phyloP scores from a whole-genome alignment of 495 filamentous ascomycete species.

The Penicillium dipodomyicola region DNA sequence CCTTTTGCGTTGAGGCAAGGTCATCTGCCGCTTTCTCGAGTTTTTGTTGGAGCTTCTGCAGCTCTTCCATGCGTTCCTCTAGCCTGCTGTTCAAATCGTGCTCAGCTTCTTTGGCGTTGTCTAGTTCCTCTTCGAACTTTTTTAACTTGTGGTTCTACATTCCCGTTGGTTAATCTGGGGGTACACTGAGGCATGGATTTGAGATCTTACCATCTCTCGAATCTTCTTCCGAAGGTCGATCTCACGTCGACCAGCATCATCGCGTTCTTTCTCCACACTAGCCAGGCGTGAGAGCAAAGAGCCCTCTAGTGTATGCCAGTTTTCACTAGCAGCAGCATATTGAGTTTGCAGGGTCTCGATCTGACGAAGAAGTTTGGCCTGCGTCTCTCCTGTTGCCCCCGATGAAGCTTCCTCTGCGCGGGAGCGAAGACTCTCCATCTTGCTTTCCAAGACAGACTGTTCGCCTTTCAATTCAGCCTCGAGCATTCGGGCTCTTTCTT shows the following conservation, averaged over 20 bases:
- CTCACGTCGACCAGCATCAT: slow-evolving; percentile 81
- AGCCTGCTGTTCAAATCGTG: slow-evolving; percentile 58
- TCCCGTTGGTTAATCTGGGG: slow-evolving; percentile 13
- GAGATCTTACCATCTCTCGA: slow-evolving; percentile 68
- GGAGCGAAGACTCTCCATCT: slow-evolving; percentile 81
- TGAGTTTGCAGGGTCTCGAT: slow-evolving; percentile 95
- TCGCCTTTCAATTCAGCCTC: slow-evolving; percentile 84
- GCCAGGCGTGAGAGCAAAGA: slow-evolving; percentile 71
- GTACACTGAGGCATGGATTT: neutral
- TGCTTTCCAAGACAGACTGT: slow-evolving; percentile 76
- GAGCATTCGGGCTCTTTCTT: slow-evolving; percentile 63
- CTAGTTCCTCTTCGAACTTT: slow-evolving; percentile 78
- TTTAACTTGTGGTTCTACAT: slow-evolving; percentile 69
- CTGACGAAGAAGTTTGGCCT: slow-evolving; percentile 87
- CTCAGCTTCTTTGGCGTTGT: slow-evolving; percentile 62
- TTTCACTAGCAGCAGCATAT: slow-evolving; percentile 89
- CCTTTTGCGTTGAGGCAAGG: slow-evolving; percentile 54
- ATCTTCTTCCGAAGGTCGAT: slow-evolving; percentile 81
- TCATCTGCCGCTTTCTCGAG: slow-evolving; percentile 65
- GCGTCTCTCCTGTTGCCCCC: slow-evolving; percentile 74
- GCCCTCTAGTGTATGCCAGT: slow-evolving; percentile 94
- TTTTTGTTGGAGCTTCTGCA: slow-evolving; percentile 61
- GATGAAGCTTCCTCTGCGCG: slow-evolving; percentile 89
- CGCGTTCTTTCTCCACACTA: slow-evolving; percentile 81
- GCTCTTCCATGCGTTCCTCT: slow-evolving; percentile 57